Conservation (phyloP, 1,284 basidiomycete genomes). For the Mycena citricolor region DNA sequence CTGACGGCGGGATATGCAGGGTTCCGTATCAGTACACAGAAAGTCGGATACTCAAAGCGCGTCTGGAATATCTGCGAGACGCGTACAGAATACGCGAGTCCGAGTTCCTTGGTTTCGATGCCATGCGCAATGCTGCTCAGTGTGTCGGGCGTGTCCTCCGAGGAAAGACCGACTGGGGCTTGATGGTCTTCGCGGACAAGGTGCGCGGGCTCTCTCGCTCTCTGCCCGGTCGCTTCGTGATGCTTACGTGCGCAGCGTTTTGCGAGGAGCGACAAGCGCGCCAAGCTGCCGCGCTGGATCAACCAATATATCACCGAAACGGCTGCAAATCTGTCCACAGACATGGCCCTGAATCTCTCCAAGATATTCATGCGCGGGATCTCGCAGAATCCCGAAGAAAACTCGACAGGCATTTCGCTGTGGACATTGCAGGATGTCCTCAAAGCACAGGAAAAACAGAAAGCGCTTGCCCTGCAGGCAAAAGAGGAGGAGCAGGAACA, state of each 20-base stretch:
- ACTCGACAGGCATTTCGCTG: slow-evolving; percentile 90
- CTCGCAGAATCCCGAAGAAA: slow-evolving; percentile 94
- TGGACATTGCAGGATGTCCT: slow-evolving; percentile 91
- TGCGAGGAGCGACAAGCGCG: slow-evolving; percentile 93
- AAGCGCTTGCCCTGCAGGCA: slow-evolving; percentile 50
- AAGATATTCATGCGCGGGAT: slow-evolving; percentile 98
- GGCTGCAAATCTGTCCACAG: slow-evolving; percentile 95
- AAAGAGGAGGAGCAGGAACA: slow-evolving; percentile 47
- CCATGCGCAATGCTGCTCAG: slow-evolving; percentile 98
- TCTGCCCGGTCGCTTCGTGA: no score
- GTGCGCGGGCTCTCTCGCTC: slow-evolving; percentile 41
- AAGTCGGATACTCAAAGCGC: slow-evolving; percentile 95
- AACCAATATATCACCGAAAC: slow-evolving; percentile 99
- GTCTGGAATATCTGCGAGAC: slow-evolving; percentile 97
- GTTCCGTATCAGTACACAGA: slow-evolving; percentile 99
- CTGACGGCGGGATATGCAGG: slow-evolving; percentile 39
- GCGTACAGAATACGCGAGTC: slow-evolving; percentile 98
- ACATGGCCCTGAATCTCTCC: slow-evolving; percentile 95
- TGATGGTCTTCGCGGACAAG: slow-evolving; percentile 99
- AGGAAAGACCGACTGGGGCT: slow-evolving; percentile 98
- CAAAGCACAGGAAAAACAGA: slow-evolving; percentile 78
- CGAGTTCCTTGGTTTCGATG: slow-evolving; percentile 98
- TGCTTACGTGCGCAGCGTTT: slow-evolving; percentile 90
- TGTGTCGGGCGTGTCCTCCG: slow-evolving; percentile 97
- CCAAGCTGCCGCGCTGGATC: slow-evolving; percentile 98